phyloP scores from a whole-genome alignment of 1,284 basidiomycete genomes.

The Naganishia liquefaciens region DNA sequence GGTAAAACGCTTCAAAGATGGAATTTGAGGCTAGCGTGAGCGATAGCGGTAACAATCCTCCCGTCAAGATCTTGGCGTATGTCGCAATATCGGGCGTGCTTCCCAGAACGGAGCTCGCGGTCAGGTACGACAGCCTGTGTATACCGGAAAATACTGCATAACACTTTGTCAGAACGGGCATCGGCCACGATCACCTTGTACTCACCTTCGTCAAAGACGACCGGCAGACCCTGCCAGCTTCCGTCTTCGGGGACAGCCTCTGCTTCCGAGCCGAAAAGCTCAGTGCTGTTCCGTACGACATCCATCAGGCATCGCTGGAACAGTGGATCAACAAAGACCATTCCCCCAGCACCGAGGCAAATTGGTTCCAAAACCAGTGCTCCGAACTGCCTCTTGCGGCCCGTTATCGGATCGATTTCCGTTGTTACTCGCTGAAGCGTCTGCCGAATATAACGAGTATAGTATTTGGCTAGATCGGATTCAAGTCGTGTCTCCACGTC shows the following conservation, averaged over 20 bases:
- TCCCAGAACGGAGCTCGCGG: conserved; percentile 67
- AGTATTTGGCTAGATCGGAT: conserved; percentile 65
- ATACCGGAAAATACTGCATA: conserved; percentile 79
- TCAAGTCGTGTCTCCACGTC: conserved; percentile 66
- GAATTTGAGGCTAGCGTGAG: conserved; percentile 76
- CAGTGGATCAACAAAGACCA: conserved; percentile 96
- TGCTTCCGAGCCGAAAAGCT: conserved; percentile 51
- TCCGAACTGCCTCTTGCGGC: conserved; percentile 55
- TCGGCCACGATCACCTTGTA: not conserved
- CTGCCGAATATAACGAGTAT: conserved; percentile 64
- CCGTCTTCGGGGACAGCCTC: conserved; percentile 33
- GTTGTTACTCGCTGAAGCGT: conserved; percentile 56
- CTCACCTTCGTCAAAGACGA: conserved; percentile 83
- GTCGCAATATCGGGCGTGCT: conserved; percentile 81
- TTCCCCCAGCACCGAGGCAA: conserved; percentile 92
- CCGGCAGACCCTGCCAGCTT: conserved; percentile 74
- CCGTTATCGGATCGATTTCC: conserved; percentile 56
- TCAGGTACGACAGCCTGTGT: conserved; percentile 76
- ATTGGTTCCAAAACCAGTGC: conserved; percentile 89
- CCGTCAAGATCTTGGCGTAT: conserved; percentile 91
- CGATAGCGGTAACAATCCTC: conserved; percentile 84
- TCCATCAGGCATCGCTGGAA: conserved; percentile 89
- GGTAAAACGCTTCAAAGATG: conserved; percentile 78
- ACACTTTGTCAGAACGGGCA: not conserved
- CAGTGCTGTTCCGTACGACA: conserved; percentile 63